Conservation (phyloP, 345 rosid genomes). For the Euphorbia peplus region DNA sequence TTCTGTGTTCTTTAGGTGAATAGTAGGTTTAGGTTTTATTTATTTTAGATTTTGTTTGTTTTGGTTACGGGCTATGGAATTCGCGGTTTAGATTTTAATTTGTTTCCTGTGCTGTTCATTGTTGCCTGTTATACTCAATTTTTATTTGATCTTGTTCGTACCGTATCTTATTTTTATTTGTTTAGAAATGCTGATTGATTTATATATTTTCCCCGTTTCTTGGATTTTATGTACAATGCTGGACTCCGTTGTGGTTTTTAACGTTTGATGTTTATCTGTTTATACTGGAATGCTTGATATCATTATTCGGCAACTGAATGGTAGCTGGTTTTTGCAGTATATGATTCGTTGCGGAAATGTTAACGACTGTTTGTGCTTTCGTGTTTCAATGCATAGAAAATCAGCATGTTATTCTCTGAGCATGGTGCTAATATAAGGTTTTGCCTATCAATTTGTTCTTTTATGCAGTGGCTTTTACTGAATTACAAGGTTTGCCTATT, state of each 20-base stretch:
- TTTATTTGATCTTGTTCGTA: not conserved
- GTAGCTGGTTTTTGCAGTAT: not conserved
- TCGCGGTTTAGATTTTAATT: not conserved
- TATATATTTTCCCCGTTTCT: not conserved
- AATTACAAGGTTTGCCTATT: conserved; percentile 16
- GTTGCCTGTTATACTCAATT: not conserved
- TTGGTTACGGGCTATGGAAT: not conserved
- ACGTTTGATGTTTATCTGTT: not conserved
- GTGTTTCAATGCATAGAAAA: too few species aligned
- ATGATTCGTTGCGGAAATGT: not conserved
- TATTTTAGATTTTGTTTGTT: not conserved
- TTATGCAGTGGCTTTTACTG: conserved; percentile 28
- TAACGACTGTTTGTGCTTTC: too few species aligned
- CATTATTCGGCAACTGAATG: not conserved
- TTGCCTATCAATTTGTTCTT: conserved; percentile 1
- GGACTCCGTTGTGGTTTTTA: not conserved
- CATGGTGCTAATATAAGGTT: too few species aligned
- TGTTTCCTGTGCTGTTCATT: not conserved
- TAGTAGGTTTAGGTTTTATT: conserved; percentile 1
- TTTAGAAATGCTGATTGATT: not conserved
- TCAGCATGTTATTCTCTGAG: not conserved
- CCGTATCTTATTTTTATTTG: not conserved
- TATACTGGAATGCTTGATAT: not conserved
- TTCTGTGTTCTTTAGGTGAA: not conserved
- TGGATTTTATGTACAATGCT: conserved; percentile 3